A percentile compares a stretch with the other conserved stretches of the same genome.
Conservation (phyloP, 164 flowering plant genomes). For the Piper betle region DNA sequence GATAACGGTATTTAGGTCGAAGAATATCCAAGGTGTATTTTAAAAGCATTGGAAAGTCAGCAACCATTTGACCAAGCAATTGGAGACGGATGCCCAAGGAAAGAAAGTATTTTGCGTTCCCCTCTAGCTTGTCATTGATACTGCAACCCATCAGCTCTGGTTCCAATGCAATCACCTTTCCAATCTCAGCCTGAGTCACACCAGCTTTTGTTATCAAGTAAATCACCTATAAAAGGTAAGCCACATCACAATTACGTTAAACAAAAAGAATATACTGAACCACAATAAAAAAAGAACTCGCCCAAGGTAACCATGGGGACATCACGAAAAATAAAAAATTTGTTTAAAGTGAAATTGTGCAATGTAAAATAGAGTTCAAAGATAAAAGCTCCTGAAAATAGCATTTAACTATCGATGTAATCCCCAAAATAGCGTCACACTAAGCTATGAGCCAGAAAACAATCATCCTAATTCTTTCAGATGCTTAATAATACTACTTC, state of each 20-base stretch:
- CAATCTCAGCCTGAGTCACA: slow-evolving; percentile 51
- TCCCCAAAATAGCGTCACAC: too few species aligned
- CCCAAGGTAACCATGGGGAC: background rate
- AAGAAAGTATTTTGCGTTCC: slow-evolving; percentile 60
- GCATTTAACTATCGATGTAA: too few species aligned
- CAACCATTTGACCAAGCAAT: slow-evolving; percentile 70
- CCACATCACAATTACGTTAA: too few species aligned
- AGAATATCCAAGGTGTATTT: slow-evolving; percentile 68
- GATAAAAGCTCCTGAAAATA: background rate
- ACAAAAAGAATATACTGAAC: too few species aligned
- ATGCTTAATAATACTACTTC: too few species aligned
- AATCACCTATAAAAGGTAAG: slow-evolving; percentile 40
- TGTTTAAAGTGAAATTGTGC: background rate
- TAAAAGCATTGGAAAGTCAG: slow-evolving; percentile 80
- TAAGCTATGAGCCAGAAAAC: too few species aligned
- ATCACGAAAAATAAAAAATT: too few species aligned
- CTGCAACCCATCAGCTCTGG: slow-evolving; percentile 92
- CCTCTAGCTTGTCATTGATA: slow-evolving; percentile 59
- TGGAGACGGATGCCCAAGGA: slow-evolving; percentile 63
- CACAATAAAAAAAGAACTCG: background rate
- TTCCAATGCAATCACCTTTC: slow-evolving; percentile 69
- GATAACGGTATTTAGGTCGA: slow-evolving; percentile 75
- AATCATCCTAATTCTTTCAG: too few species aligned
- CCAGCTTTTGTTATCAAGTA: slow-evolving; percentile 86
- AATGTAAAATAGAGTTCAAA: background rate